phyloP scores from a whole-genome alignment of 495 filamentous ascomycete genomes.

The Pyronema omphalodes region DNA sequence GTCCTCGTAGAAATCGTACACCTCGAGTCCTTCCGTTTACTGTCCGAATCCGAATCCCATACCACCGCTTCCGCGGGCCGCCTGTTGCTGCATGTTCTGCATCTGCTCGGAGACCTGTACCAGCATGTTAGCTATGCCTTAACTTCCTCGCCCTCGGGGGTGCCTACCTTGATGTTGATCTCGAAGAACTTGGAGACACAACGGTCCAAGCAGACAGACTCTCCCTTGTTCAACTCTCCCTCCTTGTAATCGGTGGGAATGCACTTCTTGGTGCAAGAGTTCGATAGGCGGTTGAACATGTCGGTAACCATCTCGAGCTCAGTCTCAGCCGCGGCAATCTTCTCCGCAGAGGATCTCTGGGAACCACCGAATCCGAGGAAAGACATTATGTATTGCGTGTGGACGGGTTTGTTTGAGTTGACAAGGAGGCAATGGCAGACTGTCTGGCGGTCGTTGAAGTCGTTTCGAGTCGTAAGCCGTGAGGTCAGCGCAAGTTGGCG shows the following conservation, averaged over 20 bases:
- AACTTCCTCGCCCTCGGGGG: neutral
- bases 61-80: neutral
- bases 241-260: slow-evolving; percentile 82
- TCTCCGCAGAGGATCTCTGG: slow-evolving; percentile 82
- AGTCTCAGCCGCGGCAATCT: slow-evolving; percentile 83
- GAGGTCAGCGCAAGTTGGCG: slow-evolving; percentile 5
- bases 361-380: slow-evolving; percentile 72
- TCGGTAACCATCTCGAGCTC: slow-evolving; percentile 89
- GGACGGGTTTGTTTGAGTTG: neutral
- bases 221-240: slow-evolving; percentile 91
- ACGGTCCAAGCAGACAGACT: slow-evolving; percentile 90
- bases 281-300: slow-evolving; percentile 86
- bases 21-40: neutral
- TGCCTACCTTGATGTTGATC: slow-evolving; percentile 75
- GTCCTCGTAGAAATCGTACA: slow-evolving; percentile 1
- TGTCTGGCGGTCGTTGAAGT: neutral
- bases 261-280: slow-evolving; percentile 84
- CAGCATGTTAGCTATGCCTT: neutral
- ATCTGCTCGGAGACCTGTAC: slow-evolving; percentile 21
- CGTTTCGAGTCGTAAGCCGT: neutral
- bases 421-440: neutral
- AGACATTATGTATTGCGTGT: slow-evolving; percentile 44
- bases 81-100: slow-evolving; percentile 10
- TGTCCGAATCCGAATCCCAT: slow-evolving; percentile 1
- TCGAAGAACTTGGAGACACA: slow-evolving; percentile 97